These are phyloP conservation scores for Metschnikowia colocasiae DNA, from an alignment of 805 yeast species.

Conservation along the genomic window DNA sequence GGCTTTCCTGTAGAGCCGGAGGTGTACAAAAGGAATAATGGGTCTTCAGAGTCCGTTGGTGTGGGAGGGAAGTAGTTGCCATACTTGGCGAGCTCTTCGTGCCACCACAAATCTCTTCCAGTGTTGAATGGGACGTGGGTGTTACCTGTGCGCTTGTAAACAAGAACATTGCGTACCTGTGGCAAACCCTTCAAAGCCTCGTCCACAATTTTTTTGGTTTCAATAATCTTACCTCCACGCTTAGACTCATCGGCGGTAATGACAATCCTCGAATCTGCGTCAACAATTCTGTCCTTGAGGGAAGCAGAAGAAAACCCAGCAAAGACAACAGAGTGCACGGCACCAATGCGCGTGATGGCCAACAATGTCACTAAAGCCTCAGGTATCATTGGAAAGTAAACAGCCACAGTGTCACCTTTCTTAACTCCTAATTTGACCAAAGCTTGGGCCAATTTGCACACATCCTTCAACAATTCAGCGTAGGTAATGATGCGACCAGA, in stretches of 20 bases:
- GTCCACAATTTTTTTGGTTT: conserved; percentile 91
- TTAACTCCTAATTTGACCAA: conserved; percentile 79
- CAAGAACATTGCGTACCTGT: conserved; percentile 76
- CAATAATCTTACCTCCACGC: conserved; percentile 92
- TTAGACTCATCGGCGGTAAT: conserved; percentile 94
- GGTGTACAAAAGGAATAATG: conserved; percentile 90
- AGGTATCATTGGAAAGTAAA: conserved; percentile 96
- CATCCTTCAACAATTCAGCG: conserved; percentile 81
- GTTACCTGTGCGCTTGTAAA: conserved; percentile 83
- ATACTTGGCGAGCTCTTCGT: conserved; percentile 77
- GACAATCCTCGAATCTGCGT: conserved; percentile 80
- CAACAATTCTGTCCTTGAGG: conserved; percentile 81
- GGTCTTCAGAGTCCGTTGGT: conserved; percentile 89
- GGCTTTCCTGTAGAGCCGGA: conserved; percentile 99
- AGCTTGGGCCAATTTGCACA: conserved; percentile 81
- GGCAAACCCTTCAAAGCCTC: conserved; percentile 81
- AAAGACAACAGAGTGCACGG: conserved; percentile 91
- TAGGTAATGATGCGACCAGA: conserved; percentile 75
- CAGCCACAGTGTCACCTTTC: conserved; percentile 95
- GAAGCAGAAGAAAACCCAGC: conserved; percentile 97
- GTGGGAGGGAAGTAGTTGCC: conserved; percentile 84
- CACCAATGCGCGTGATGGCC: conserved; percentile 92
- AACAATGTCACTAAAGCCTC: conserved; percentile 92
- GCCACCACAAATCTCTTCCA: conserved; percentile 95
- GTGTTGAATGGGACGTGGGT: conserved; percentile 64